Base-by-base conservation (phyloP, 2,329 filamentous ascomycete genomes). In the Sphaceloma murrayae region DNA sequence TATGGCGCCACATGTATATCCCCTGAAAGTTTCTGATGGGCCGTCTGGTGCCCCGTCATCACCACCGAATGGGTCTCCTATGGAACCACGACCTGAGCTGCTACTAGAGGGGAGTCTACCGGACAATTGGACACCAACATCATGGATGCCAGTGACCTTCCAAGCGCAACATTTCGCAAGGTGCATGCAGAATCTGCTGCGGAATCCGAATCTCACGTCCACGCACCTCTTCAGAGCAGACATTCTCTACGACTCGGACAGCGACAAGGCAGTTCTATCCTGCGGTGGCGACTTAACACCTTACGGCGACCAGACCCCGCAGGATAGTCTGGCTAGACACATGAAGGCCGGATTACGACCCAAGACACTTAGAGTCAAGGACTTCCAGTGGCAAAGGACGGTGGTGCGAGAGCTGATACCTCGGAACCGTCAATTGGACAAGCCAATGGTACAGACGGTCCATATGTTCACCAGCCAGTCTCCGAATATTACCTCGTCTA, bases 361-460 rank as follows among this genome's bases (percentile, higher is more conserved):
- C 2, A 42, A 48, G 2, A 17, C 22, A 17, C 9, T 43, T 1
- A 24, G 40, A 22, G 46, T 55, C 36, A 50, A 51, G 6, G 55
- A 52, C 0, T 72, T 64, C 48, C 51, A 55, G 18, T 66, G 78
- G 22, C 68, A 72, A 17, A 78, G 80, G 51, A 77, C 77, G 1
- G 69, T 94, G 14, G 74, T 94, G 5, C 74, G 88, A 48, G 80
- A 73, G 49, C 67, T 95, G 54, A 79, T 95, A 34, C 89, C 89
- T 2, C 73, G 89, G 40, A 94, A 94, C 60, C 76, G 79, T 2
- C 72, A 79, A 45, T 67, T 89, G 18, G 89, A 96, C 61, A 67
- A 69, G 14, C 71, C 81, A 1, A 62, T 95, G 50, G 73, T 86
- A 46, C 89, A 96, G 62, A 94, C 86, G 2, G 94, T 86, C 60